Evolutionary conservation across 2,329 filamentous ascomycete species (phyloP).

Genomic region (Colletotrichum limetticola): DNA sequence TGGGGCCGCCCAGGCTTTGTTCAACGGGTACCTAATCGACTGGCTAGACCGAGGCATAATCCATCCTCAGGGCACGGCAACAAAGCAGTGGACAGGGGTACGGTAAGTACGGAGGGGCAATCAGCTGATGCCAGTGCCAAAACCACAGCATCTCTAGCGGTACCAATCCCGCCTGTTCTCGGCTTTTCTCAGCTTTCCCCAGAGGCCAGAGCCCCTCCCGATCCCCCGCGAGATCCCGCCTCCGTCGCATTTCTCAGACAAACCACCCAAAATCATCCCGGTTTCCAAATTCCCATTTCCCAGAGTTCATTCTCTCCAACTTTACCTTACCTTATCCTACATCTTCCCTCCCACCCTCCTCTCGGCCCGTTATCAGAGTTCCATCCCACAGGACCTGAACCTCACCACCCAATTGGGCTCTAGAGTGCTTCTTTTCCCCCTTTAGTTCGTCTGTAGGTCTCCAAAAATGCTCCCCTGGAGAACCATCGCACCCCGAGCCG

Average conservation of each 20-base stretch:
- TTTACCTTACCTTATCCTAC: not conserved
- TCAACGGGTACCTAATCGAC: not conserved
- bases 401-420: not conserved
- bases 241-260: slow-evolving; percentile 22
- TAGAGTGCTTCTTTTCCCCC: not conserved
- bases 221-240: slow-evolving; percentile 9
- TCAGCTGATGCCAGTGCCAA: slow-evolving; percentile 19
- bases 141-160: slow-evolving; percentile 14
- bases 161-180: not conserved
- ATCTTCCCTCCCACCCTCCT: too few species aligned
- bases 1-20: not conserved
- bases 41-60: not conserved
- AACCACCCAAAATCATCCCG: not conserved
- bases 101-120: not conserved
- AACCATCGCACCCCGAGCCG: slow-evolving; percentile 18
- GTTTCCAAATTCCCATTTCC: not conserved
- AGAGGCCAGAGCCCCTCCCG: not conserved
- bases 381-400: not conserved
- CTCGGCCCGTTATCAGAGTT: slow-evolving; percentile 9
- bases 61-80: not conserved
- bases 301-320: not conserved
- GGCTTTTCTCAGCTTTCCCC: not conserved
- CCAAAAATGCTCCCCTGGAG: slow-evolving; percentile 18
- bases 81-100: not conserved
- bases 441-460: not conserved